Base-by-base conservation (phyloP, 2,329 filamentous ascomycete species). In the Calonectria crousiana region DNA sequence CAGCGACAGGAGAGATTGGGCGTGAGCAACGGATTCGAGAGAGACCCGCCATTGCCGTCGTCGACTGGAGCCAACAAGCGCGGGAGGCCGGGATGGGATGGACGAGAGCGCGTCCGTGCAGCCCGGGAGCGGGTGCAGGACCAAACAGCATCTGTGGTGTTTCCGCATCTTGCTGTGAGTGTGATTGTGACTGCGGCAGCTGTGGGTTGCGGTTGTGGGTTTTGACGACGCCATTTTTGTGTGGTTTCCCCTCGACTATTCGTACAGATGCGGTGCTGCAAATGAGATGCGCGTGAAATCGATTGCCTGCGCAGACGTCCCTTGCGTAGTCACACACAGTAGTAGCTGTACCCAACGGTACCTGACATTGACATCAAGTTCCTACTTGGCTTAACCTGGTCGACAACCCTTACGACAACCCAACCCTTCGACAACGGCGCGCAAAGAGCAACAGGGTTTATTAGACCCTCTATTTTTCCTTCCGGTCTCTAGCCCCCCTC, bases 31-130 rank as follows among this genome's bases (percentile, higher is more conserved):
- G 71, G 65, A 67, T 60, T 71, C 60, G 56, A 67, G 23, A 67
- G 26, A 47, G 74, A 78, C 75, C 74, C 77, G 72, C 69, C 73
- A 75, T 74, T 78, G 73, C 76, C 75, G 75, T 74, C 64, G 62
- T 72, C 64, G 58, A 72, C 69, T 76, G 71, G 72, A 75, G 75
- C 75, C 76, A 75, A 79, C 76, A 78, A 79, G 75, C 78, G 78
- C 75, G 78, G 67, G 76, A 73, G 74, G 64, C 72, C 67, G 71
- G 76, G 70, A 72, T 77, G 68, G 58, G 51, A 58, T 58, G 36
- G 65, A 41, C 28, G 49, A 51, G 64, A 52, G 71, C 36, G 67
- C 67, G 67, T 71, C 44, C 60, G 69, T 76, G 66, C 69, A 51
- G 64, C 49, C 64, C 69, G 64, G 56, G 53, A 66, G 51, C 69